Base-by-base conservation (phyloP, 768 basidiomycete species). In the Rhodocollybia butyracea region DNA sequence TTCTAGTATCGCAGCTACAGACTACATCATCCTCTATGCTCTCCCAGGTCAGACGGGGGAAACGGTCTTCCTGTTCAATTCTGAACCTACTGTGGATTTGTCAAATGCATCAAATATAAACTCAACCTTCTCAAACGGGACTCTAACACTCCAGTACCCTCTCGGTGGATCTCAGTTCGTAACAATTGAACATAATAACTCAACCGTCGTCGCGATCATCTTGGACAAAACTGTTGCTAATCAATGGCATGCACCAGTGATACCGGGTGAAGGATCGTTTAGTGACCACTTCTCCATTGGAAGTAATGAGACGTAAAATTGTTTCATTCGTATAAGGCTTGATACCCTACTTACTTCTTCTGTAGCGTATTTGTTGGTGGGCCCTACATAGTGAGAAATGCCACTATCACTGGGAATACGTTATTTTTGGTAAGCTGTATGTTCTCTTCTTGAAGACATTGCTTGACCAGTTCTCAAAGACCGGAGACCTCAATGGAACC, bases 381-480 rank as follows among this genome's bases (percentile, higher is more conserved):
- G 0, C 82, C 83, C 1, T 82, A 83, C 56, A 64, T 84, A 21
- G 71, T 84, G 4, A 76, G 82, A 21, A 77, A 72, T 11, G 83
- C 81, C 8, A 61, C 67, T 2, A 72, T 84, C 40, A 56, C 55
- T 2, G 69, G 68, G 15, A 64, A 72, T 32, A 76, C 69, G 1
- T 58, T 78, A 6, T 55, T 60, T 30, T 53, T 77, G 68, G 74
- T 72, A 46, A 47, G 66, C 22, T 39, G 54, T 43, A 19, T 53
- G 10, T 30, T 31, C 13, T 21, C n/a, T n/a, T 1, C 26, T 22
- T 13, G 19, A 30, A 36, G 13, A 24, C 34, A 19, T 47, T 43
- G 17, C 19, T 11, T 31, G 22, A 26, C 11, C 42, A 21, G 19
- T 42, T 46, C 27, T 45, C 51, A n/a, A 41, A 79, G 78, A 69